Percentiles rank a stretch among this genome's conserved stretches.
These are phyloP conservation scores for Climacium dendroides DNA, from an alignment of 225 moss, liverwort and hornwort genomes.

Conservation along the genomic window DNA sequence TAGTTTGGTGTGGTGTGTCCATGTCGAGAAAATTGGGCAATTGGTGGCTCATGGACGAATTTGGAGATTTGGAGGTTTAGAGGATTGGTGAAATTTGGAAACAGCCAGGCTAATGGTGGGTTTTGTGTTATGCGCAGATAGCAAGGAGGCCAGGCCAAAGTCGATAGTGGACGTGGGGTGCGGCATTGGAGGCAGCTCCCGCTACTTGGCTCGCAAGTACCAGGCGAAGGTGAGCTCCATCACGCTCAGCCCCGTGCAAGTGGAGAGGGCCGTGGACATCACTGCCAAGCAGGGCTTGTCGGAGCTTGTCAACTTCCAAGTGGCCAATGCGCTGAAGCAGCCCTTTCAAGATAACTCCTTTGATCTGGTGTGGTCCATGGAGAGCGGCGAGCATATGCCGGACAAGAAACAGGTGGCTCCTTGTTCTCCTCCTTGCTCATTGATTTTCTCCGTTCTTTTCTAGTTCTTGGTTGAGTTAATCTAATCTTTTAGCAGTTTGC, in stretches of 20 bases:
- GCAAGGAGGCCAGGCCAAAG: slow-evolving; percentile 36
- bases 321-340: slow-evolving; percentile 85
- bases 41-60: background rate
- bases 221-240: slow-evolving; percentile 71
- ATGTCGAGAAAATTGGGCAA: background rate
- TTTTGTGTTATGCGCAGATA: slow-evolving; percentile 15
- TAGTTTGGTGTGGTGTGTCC: background rate
- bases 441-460: background rate
- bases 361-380: slow-evolving; percentile 97
- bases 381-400: slow-evolving; percentile 99
- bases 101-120: background rate
- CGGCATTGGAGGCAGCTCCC: slow-evolving; percentile 92
- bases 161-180: slow-evolving; percentile 88
- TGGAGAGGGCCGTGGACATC: slow-evolving; percentile 52
- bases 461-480: background rate
- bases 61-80: background rate
- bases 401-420: slow-evolving; percentile 56
- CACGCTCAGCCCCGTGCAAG: slow-evolving; percentile 85
- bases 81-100: background rate
- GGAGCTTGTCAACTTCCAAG: slow-evolving; percentile 56
- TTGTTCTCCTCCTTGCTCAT: background rate
- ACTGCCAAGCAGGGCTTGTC: slow-evolving; percentile 65
- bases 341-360: slow-evolving; percentile 71
- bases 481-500: background rate
- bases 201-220: slow-evolving; percentile 74